Conservation (phyloP, 805 yeast genomes). For the Candida cerambycidarum region DNA sequence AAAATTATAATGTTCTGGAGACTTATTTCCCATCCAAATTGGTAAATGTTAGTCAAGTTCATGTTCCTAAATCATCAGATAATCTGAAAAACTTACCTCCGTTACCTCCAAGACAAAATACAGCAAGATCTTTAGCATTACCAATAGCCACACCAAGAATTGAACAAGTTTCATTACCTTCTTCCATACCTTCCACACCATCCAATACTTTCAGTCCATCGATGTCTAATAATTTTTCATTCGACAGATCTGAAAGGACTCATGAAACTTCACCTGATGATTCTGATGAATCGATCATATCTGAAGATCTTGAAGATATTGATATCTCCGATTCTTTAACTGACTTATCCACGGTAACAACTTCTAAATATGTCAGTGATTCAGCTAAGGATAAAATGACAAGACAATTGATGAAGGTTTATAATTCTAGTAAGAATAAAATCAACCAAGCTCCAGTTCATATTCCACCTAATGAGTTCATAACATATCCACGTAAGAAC, state of each 20-base stretch:
- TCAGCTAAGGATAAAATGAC: conserved; percentile 11
- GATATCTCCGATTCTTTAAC: conserved; percentile 1
- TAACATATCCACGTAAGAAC: conserved; percentile 5
- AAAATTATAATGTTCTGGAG: conserved; percentile 23
- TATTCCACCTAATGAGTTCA: conserved; percentile 4
- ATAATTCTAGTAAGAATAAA: conserved; percentile 35
- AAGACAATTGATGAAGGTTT: conserved; percentile 24
- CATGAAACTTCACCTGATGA: conserved; percentile 6
- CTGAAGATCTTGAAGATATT: conserved; percentile 11
- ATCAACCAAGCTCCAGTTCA: conserved; percentile 31
- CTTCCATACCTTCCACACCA: conserved; percentile 10
- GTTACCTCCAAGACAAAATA: conserved; percentile 33
- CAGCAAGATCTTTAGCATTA: conserved; percentile 13
- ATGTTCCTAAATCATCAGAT: conserved; percentile 1
- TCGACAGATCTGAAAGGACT: no score
- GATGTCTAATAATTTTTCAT: neutral
- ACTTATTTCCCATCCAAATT: conserved; percentile 28
- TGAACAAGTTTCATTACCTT: conserved; percentile 12
- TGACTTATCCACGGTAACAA: neutral
- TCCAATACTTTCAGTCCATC: conserved; percentile 1
- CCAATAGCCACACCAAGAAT: conserved; percentile 11
- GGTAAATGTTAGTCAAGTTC: conserved; percentile 6
- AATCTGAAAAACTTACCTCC: conserved; percentile 22
- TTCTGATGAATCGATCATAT: conserved; percentile 14
- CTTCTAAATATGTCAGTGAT: conserved; percentile 7